Evolutionary conservation across 805 yeast species (phyloP).

Genomic region (Saturnispora saitoi): DNA sequence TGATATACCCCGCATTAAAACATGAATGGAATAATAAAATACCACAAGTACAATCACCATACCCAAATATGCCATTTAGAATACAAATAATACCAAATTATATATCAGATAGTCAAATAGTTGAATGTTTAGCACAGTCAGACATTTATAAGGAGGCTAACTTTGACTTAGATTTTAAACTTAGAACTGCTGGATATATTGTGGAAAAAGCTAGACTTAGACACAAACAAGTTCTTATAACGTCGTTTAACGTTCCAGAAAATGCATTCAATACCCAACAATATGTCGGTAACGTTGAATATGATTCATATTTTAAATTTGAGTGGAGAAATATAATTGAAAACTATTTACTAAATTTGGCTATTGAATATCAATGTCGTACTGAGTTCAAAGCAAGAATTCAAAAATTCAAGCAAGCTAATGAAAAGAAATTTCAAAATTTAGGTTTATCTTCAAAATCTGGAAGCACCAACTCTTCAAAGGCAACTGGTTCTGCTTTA

Average conservation of each 20-base stretch:
- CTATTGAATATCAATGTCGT: conserved; percentile 65
- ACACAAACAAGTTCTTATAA: conserved; percentile 27
- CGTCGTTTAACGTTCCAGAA: conserved; percentile 19
- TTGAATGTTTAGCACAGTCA: conserved; percentile 41
- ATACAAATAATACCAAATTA: conserved; percentile 45
- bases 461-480: background rate
- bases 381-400: conserved; percentile 51
- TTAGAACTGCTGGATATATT: conserved; percentile 55
- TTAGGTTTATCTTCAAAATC: conserved; percentile 9
- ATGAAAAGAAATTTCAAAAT: conserved; percentile 11
- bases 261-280: conserved; percentile 16
- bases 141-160: conserved; percentile 62
- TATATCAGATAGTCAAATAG: conserved; percentile 40
- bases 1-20: conserved; percentile 41
- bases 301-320: conserved; percentile 24
- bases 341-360: conserved; percentile 54
- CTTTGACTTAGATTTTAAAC: conserved; percentile 43
- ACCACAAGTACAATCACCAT: conserved; percentile 34
- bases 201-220: conserved; percentile 48
- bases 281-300: conserved; percentile 15
- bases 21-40: conserved; percentile 50
- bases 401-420: conserved; percentile 36
- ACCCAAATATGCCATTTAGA: conserved; percentile 33
- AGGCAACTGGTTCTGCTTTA: conserved; percentile 9
- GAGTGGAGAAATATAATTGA: conserved; percentile 74